Evolutionary conservation across 257 asterid genomes (phyloP).

Genomic region (Gynochthodes officinalis): DNA sequence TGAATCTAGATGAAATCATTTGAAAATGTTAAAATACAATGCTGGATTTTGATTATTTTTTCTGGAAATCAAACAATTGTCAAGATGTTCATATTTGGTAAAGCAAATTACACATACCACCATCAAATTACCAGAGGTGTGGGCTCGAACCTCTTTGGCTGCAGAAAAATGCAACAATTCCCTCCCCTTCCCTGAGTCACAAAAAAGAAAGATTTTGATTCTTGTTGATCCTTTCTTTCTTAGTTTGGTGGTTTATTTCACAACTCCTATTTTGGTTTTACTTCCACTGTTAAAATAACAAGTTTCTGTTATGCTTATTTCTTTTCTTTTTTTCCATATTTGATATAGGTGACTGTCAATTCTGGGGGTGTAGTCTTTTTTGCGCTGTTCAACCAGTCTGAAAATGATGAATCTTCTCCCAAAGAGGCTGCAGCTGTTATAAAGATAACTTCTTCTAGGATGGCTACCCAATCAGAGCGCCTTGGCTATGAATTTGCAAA

Average conservation of each 20-base stretch:
- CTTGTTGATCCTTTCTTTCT: neutral
- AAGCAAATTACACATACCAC: neutral
- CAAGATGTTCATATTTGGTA: neutral
- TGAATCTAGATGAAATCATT: neutral
- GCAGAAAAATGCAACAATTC: no score
- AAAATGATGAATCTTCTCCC: slow-evolving; percentile 58
- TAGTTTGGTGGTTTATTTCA: neutral
- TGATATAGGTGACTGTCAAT: slow-evolving; percentile 89
- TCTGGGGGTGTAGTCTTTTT: slow-evolving; percentile 98
- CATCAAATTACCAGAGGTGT: no score
- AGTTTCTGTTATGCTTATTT: slow-evolving; percentile 18
- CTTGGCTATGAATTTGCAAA: slow-evolving; percentile 97
- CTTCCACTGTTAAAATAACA: neutral
- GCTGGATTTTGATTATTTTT: neutral
- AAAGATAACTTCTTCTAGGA: slow-evolving; percentile 94
- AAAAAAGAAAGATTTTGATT: no score
- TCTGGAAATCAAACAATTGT: neutral
- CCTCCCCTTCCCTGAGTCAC: no score
- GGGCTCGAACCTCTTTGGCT: no score
- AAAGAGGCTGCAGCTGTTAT: slow-evolving; percentile 96
- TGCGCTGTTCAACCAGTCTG: slow-evolving; percentile 79
- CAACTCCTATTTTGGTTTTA: neutral
- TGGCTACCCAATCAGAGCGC: slow-evolving; percentile 99
- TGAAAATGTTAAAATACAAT: neutral
- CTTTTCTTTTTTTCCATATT: slow-evolving; percentile 22